Evolutionary conservation across 257 asterid genomes (phyloP), one percentile per base, ranked within the genome.

Genomic region (Rubia yunnanensis): DNA sequence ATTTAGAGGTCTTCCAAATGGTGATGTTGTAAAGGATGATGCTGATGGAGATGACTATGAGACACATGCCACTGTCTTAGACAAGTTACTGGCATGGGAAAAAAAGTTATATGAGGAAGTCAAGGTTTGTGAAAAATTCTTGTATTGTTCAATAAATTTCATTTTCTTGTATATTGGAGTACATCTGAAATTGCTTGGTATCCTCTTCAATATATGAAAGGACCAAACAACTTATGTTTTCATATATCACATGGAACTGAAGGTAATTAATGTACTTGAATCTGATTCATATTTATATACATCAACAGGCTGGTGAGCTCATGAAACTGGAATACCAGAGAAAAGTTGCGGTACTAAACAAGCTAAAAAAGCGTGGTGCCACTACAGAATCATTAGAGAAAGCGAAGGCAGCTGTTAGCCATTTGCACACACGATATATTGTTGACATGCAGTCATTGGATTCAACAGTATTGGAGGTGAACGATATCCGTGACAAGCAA

Each of bases 381-480:
- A 83, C 88, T 66, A 49, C 86, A 3, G 99, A 92, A 71, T 87
- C 89, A 67, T 70, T 92, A 71, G 99, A 92, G 85, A 89, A 88
- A 77, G 88, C 94, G 23, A 92, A 92, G 81, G 97, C 97, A 54
- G 96, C 96, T 41, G 97, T 92, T 67, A 88, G 95, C 82, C 96
- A 92, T 80, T 77, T 87, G 83, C 97, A 92, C 64, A 92, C 96
- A 9, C 89, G 97, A 28, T 92, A 89, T 60, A 89, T 92, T 48
- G 99, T 92, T 38, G 99, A 92, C 82, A 89, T 89, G 96, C 99
- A 92, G 59, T 92, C 99, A 22, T 60, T 92, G 83, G 97, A 92
- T 76, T 88, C 99, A 17, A 92, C 97, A 0, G 95, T 92, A 34
- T 76, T 83, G 1, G 99, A 92, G 78, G 95, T 89, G 68, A 89